These are phyloP conservation scores for Rhododendron simsii DNA, from an alignment of 148 eudicot genomes.

Conservation along the genomic window DNA sequence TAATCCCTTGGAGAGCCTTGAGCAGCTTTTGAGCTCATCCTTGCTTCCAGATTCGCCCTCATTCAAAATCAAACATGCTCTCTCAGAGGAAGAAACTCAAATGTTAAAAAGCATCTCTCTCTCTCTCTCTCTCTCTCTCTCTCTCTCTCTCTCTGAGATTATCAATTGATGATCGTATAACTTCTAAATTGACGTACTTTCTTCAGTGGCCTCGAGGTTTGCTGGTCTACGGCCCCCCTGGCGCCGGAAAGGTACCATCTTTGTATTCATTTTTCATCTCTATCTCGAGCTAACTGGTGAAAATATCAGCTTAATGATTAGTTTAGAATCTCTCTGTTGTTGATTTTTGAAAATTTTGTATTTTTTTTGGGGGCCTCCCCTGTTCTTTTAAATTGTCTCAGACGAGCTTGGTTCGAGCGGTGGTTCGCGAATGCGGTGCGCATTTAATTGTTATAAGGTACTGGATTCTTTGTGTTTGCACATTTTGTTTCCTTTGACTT, in stretches of 20 bases:
- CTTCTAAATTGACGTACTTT: too few relatives aligned
- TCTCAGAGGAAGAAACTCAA: too few relatives aligned
- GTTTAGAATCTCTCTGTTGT: neutral
- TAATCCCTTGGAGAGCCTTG: too few relatives aligned
- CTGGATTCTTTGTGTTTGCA: conserved; percentile 11
- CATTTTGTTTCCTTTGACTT: conserved; percentile 1
- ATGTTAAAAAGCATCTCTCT: too few relatives aligned
- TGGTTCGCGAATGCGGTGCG: conserved; percentile 87
- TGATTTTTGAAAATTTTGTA: neutral
- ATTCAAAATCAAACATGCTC: too few relatives aligned
- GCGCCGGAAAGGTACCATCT: conserved; percentile 79
- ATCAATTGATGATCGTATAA: too few relatives aligned
- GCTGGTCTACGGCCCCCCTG: conserved; percentile 92
- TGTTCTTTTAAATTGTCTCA: conserved; percentile 20
- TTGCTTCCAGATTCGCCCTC: too few relatives aligned
- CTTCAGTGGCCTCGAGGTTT: conserved; percentile 84
- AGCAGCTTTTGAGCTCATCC: too few relatives aligned
- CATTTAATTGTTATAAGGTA: conserved; percentile 78
- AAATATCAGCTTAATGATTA: neutral
- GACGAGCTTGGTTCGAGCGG: conserved; percentile 98
- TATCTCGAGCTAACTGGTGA: neutral
- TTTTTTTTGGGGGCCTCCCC: conserved; percentile 2
- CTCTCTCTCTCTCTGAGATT: too few relatives aligned
- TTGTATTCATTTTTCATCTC: neutral
- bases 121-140: too few relatives aligned